phyloP scores from a whole-genome alignment of 768 basidiomycete genomes.

The Sutorius australiensis region DNA sequence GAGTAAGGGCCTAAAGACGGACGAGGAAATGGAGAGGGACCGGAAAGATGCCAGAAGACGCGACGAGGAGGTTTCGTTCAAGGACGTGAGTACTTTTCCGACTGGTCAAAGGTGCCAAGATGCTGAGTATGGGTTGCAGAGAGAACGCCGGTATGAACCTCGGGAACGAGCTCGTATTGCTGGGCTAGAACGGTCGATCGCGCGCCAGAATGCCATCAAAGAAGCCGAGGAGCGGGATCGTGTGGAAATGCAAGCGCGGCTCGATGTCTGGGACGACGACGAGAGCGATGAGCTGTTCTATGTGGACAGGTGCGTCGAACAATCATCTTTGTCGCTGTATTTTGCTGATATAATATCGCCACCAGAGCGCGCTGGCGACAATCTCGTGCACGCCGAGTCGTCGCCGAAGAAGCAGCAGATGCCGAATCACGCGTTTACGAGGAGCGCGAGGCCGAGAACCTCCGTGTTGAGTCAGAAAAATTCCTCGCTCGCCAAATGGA shows the following conservation, averaged over 20 bases:
- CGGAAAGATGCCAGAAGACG: conserved; percentile 69
- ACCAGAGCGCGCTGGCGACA: conserved; percentile 82
- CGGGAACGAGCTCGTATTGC: conserved; percentile 81
- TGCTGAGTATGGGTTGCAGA: conserved; percentile 42
- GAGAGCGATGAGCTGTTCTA: conserved; percentile 93
- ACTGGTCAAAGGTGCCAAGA: not conserved
- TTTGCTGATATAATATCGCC: not conserved
- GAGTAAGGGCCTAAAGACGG: conserved; percentile 56
- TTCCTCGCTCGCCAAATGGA: conserved; percentile 95
- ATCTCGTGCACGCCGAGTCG: conserved; percentile 63
- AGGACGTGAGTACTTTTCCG: conserved; percentile 60
- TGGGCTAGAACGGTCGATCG: conserved; percentile 69
- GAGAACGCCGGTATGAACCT: conserved; percentile 90
- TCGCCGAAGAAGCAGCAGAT: conserved; percentile 81
- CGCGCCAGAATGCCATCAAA: conserved; percentile 63
- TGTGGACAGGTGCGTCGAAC: conserved; percentile 67
- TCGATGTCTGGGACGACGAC: conserved; percentile 91
- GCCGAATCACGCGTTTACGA: conserved; percentile 78
- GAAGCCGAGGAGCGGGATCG: conserved; percentile 80
- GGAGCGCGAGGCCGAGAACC: conserved; percentile 80
- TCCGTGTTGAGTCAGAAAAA: conserved; percentile 86
- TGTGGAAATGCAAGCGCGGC: conserved; percentile 70
- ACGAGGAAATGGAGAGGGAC: conserved; percentile 85
- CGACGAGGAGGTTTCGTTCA: conserved; percentile 81
- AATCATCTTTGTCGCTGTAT: not conserved